A percentile compares a stretch with the other conserved stretches of the same genome.
Conservation (phyloP, 1,284 basidiomycete genomes). For the Puccinia triticina region DNA sequence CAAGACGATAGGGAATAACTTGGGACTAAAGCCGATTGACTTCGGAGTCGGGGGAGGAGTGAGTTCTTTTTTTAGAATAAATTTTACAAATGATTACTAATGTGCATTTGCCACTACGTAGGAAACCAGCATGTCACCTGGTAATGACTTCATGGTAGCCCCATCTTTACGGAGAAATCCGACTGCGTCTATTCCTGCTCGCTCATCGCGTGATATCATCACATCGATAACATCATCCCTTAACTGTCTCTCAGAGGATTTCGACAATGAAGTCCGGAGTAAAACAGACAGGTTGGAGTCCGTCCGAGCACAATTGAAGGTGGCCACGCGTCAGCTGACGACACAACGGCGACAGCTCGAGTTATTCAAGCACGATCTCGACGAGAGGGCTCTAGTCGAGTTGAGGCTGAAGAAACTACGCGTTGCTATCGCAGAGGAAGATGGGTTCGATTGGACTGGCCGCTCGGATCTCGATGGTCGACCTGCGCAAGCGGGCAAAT, state of each 20-base stretch:
- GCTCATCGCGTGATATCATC: conserved; percentile 73
- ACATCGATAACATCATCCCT: conserved; percentile 76
- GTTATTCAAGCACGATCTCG: conserved; percentile 71
- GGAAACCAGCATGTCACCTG: conserved; percentile 53
- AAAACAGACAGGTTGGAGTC: conserved; percentile 85
- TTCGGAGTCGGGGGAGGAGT: conserved; percentile 91
- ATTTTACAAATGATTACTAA: conserved; percentile 37
- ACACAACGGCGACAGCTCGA: conserved; percentile 83
- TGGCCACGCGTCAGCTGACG: conserved; percentile 84
- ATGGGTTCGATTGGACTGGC: conserved; percentile 83
- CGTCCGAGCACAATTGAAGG: conserved; percentile 81
- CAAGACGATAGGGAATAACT: conserved; percentile 84
- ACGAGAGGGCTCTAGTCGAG: conserved; percentile 74
- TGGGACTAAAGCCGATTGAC: conserved; percentile 87
- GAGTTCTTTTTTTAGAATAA: conserved; percentile 47
- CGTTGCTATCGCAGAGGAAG: conserved; percentile 74
- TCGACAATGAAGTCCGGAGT: conserved; percentile 77
- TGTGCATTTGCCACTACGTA: conserved; percentile 52
- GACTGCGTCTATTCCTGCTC: conserved; percentile 56
- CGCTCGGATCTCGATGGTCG: conserved; percentile 71
- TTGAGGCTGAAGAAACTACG: conserved; percentile 79
- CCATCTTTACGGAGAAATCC: conserved; percentile 52
- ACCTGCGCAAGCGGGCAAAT: conserved; percentile 64
- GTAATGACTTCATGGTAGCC: conserved; percentile 61
- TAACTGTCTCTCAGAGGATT: conserved; percentile 74